Evolutionary conservation across 2,329 filamentous ascomycete genomes (phyloP), one percentile per base, ranked within the genome.

Genomic region (Grosmannia clavigera): DNA sequence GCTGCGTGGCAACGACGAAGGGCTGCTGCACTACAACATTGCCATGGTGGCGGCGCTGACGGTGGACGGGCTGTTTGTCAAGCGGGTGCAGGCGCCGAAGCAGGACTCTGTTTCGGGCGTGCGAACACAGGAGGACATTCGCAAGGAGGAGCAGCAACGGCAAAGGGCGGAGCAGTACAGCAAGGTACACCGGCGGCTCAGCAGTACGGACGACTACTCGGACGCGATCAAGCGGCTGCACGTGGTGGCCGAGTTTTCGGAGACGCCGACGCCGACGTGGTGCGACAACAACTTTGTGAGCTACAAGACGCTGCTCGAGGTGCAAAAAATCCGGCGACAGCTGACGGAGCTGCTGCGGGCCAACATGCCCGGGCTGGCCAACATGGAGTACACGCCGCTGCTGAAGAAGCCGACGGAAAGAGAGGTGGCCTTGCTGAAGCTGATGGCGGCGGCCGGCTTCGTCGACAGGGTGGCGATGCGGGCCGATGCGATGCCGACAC

Each of bases 381-480:
- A 69, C 75, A 80, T 76, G 40, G 74, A 75, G 59, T 81, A 80
- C 64, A 72, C 78, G 59, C 81, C 84, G 35, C 79, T 78, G 66
- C 75, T 87, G 3, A 76, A 80, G 55, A 76, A 78, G 0, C 84
- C 84, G 0, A 81, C 82, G 0, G 75, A 84, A 7, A 87, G 85
- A 65, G 86, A 91, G 68, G 76, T 95, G 33, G 85, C 85, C 55
- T 84, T 90, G 0, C 77, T 99, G 33, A 95, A 95, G 71, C 90
- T 96, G 69, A 95, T 97, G 74, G 85, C 90, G 27, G 90, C 92
- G 0, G 87, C 90, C 0, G 94, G 92, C 1, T 97, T 96, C 74
- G 84, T 97, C 68, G 94, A 99, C 72, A 88, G 96, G 66, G 82
- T 99, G 50, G 94, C 94, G 54, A 91, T 97, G 66, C 88, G 94